Evolutionary conservation across 1,284 basidiomycete species (phyloP), one percentile per base, ranked within the genome.

Genomic region (Quambalaria eucalypti): DNA sequence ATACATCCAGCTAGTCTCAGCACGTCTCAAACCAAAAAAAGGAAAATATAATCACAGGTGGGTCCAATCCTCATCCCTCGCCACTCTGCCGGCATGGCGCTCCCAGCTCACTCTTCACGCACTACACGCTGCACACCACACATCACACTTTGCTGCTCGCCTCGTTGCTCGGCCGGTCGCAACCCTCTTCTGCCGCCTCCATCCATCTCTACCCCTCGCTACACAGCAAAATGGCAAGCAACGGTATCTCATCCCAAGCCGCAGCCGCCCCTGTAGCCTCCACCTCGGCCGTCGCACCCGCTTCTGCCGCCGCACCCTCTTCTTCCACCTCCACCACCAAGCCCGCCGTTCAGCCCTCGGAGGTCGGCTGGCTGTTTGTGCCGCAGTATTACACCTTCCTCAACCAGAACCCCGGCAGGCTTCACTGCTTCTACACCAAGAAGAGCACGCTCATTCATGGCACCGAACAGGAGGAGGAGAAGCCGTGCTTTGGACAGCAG

Each of bases 361-460:
- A 76, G 53, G 70, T 76, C 14, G 75, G 71, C 40, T 76, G 74
- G 74, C 68, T 73, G 25, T 76, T 76, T 42, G 74, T 76, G 38
- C 72, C 68, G 9, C 76, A 76, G 62, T 76, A 72, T 71, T 81
- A 81, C 80, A 92, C 88, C 72, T 92, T 90, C 81, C 88, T 96
- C 78, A 95, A 98, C 84, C 92, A 96, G 80, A 86, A 93, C 64
- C 93, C 93, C 63, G 82, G 87, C 78, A 87, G 90, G 76, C 84
- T 98, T 66, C 93, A 98, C 80, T 93, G 91, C 80, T 98, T 98
- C 81, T 99, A 98, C 82, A 96, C 87, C 76, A 97, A 97, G 83
- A 84, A 84, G 70, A 96, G 91, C 51, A 96, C 93, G 53, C 60
- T 73, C 55, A 66, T 93, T 92, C 80, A 88, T 88, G 95, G 92